A percentile compares a stretch with the other conserved stretches of the same genome.
Conservation (phyloP, 257 asterid species). For the Solanum microdontum region DNA sequence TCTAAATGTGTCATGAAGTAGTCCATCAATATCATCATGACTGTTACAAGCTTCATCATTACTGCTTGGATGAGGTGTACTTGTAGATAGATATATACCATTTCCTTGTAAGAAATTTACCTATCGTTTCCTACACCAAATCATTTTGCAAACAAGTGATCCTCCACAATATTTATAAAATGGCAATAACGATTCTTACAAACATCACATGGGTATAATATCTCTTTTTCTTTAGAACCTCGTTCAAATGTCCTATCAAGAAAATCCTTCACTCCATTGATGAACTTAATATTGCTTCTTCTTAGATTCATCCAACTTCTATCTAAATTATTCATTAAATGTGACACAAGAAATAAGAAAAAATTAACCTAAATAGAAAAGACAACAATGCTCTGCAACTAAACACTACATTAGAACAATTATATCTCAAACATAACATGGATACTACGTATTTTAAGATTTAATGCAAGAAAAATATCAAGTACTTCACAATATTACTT, state of each 20-base stretch:
- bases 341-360: too few relatives aligned
- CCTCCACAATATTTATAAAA: too few relatives aligned
- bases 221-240: background rate
- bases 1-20: background rate
- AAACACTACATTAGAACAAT: background rate
- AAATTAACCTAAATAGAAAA: too few relatives aligned
- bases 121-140: background rate
- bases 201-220: background rate
- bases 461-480: background rate
- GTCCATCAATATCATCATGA: background rate
- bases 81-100: background rate
- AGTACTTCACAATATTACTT: background rate
- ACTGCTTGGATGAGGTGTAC: background rate
- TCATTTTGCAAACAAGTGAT: background rate
- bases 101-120: background rate
- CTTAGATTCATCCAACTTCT: too few relatives aligned
- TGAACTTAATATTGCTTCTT: background rate
- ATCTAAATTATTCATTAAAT: too few relatives aligned
- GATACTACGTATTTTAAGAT: background rate
- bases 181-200: too few relatives aligned
- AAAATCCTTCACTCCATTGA: background rate
- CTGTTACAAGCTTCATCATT: background rate
- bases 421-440: background rate
- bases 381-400: background rate
- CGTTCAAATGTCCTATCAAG: background rate